Percentiles rank a stretch among this genome's conserved stretches.
Evolutionary conservation across 2,329 filamentous ascomycete genomes (phyloP).

Genomic region (Amphichorda felina): DNA sequence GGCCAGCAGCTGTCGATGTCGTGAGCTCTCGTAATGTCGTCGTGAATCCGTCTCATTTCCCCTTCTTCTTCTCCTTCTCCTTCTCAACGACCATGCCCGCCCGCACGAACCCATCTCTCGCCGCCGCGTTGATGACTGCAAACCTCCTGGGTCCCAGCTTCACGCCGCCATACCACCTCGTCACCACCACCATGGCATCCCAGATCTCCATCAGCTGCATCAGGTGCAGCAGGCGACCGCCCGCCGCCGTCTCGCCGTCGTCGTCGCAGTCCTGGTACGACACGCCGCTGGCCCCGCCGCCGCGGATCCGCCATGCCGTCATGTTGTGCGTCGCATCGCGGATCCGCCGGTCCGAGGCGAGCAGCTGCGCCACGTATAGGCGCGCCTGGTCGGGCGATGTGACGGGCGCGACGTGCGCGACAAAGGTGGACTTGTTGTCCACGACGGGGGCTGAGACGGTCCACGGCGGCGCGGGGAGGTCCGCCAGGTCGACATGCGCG

Average conservation of each 20-base stretch:
- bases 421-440: conserved; percentile 80
- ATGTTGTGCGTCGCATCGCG: conserved; percentile 92
- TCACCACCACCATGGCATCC: conserved; percentile 87
- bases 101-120: conserved; percentile 71
- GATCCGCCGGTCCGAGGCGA: conserved; percentile 73
- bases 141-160: conserved; percentile 84
- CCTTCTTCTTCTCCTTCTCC: conserved; percentile 25
- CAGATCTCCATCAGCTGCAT: conserved; percentile 93
- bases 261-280: conserved; percentile 84
- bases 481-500: conserved; percentile 10
- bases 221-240: conserved; percentile 71
- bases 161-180: conserved; percentile 89
- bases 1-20: too few relatives aligned
- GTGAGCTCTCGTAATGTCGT: too few relatives aligned
- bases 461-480: conserved; percentile 46
- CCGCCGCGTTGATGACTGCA: conserved; percentile 76
- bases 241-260: conserved; percentile 89
- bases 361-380: conserved; percentile 59
- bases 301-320: conserved; percentile 78
- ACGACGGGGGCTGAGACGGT: conserved; percentile 58
- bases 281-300: conserved; percentile 20
- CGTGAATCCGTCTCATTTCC: conserved; percentile 1
- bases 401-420: conserved; percentile 66
- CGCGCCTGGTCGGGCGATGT: conserved; percentile 59
- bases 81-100: conserved; percentile 56